Evolutionary conservation across 2,329 filamentous ascomycete genomes (phyloP), one percentile per base, ranked within the genome.

Genomic region (Verticillium longisporum): DNA sequence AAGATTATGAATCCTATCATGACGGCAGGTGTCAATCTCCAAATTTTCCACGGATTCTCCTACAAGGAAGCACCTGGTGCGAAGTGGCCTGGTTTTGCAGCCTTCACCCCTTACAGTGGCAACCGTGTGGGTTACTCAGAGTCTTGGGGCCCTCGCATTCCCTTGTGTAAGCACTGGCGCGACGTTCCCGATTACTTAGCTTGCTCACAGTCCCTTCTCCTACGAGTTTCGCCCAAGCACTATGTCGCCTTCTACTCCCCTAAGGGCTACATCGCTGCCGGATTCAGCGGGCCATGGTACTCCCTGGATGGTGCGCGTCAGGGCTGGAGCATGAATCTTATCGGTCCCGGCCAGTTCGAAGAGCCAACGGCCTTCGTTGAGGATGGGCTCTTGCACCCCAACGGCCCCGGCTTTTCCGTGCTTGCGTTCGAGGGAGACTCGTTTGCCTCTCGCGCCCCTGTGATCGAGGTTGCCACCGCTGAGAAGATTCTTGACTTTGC

Each of bases 101-200:
- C 63, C 9, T 66, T 66, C 26, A 56, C 61, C 6, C 63, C 56
- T 7, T 56, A 60, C 15, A 58, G 53, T 45, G 53, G 60, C 15
- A 58, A 58, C 32, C 18, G 34, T 45, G 56, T 61, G 21, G 60
- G 60, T 14, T 61, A 61, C 60, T 58, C 60, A 9, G 64, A 66
- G 56, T 61, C 63, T 33, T 66, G 63, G 63, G 64, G 64, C 32
- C 64, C 64, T 2, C 60, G 64, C 4, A 60, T 62, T 34, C 64
- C 64, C 4, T 55, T 60, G 33, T 66, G 63, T 63, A 45, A 55
- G 4, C 62, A 64, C 50, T 32, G 60, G 15, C 61, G 41, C 33
- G 64, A 66, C 57, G 62, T 61, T n/a, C 45, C 61, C 18, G 56
- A 53, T 32, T 66, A 61, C 37, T 38, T 61, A 9, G 57, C 61